Evolutionary conservation across 164 flowering plant species (phyloP), one percentile per base, ranked within the genome.

Genomic region (Nelumbo lutea): DNA sequence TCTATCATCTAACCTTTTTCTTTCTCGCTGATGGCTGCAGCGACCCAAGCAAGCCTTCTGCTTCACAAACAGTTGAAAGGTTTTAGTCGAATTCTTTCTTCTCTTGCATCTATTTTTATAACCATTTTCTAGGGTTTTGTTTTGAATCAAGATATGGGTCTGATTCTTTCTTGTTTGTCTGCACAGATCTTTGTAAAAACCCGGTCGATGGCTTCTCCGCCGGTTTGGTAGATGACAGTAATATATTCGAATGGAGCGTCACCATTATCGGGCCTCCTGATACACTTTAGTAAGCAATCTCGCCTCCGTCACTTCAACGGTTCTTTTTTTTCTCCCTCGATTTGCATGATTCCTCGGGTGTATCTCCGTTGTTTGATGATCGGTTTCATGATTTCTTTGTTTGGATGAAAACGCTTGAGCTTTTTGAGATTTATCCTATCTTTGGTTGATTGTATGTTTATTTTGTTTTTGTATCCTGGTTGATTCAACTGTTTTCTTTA

Each of bases 181-280:
- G 1, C 9, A 62, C 83, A 86, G 88, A 88, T 83, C 90, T 88
- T 55, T 79, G 77, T 67, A 87, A 73, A 68, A 61, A 87, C 51
- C 90, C 90, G 1, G 93, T 87, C 0, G 90, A 87, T 81, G 93
- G 93, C 13, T 88, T 86, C 78, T 88, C 93, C 8, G 93, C 90
- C 0, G 93, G 93, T 43, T 79, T 88, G 79, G 85, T 85, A 4
- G 88, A 88, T 64, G 93, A 87, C 52, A 72, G 52, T 62, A 88
- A 87, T 66, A 65, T 88, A 42, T 88, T 88, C 67, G 88, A 87
- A 76, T 88, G 93, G 93, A 88, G 87, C 65, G 90, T 88, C 46
- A 86, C 90, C 9, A 79, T 88, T 62, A 87, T 86, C 58, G 93
- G 93, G 13, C 93, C 93, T 38, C 93, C 90, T 4, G 93, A 88